Base-by-base conservation (phyloP, 2,329 filamentous ascomycete genomes). In the Clonostachys rosea region DNA sequence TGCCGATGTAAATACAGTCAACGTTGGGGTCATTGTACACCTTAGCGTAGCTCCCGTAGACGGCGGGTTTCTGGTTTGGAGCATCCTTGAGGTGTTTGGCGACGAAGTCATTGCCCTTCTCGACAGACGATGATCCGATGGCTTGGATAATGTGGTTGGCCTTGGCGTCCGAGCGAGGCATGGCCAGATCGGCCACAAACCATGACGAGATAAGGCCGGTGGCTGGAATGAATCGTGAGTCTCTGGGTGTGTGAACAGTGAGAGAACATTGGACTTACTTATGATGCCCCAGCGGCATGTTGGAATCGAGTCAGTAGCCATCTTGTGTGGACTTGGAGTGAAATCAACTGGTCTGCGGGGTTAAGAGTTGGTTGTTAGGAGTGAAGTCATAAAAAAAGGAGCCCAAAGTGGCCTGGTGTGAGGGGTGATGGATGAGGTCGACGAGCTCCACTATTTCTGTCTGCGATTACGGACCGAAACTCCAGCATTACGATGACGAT, bases 1-100 rank as follows among this genome's bases (percentile, higher is more conserved):
- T 73, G 34, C 69, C 71, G 37, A 75, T 68, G 54, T 75, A 74
- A 40, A 74, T 57, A 18, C 69, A 64, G 49, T 75, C 71, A 30
- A 74, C 69, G 12, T 63, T 48, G 0, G 65, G 58, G 48, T 73
- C 68, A 18, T 55, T 52, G 50, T 71, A 73, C 12, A 71, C 59
- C 36, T 68, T 60, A 3, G 59, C 53, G 45, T 75, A 74, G 44
- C 58, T 65, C 5, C 60, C 65, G 36, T 72, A 70, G 20, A 71
- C 48, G 12, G 57, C 52, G 5, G 69, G 67, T 30, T 20, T 14
- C 13, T 17, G 16, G 14, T 11, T n/a, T 11, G 18, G 40, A 4
- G 34, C 18, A 34, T 44, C 24, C 33, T 44, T 44, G 6, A 16
- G 12, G 42, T 14, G 35, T 14, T 44, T n/a, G 14, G 30, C 30